Base-by-base conservation (phyloP, 345 rosid genomes). In the Excoecaria cochinchinensis region DNA sequence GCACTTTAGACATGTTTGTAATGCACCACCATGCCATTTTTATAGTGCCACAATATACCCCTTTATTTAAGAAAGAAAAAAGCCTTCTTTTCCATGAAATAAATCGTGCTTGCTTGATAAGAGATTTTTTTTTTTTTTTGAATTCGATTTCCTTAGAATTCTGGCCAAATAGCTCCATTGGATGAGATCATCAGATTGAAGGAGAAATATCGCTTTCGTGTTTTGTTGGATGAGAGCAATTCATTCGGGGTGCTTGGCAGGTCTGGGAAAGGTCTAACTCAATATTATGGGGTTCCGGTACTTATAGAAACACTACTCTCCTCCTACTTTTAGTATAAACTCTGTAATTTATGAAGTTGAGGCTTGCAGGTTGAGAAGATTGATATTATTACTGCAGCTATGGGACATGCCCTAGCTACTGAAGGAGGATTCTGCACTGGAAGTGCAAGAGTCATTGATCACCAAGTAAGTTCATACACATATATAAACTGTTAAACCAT, bases 361-460 rank as follows among this genome's bases (percentile, higher is more conserved):
- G 77, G 39, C 56, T 56, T 81, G 87, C 88, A 96, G 99, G 84
- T 92, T 58, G 98, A 93, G 77, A 96, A 96, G 87, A 90, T 93
- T 80, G 99, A 96, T 85, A 89, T 96, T 78, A 76, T 96, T 80
- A 96, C 97, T 74, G 97, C 98, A 22, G 87, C 93, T 51, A 93
- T 96, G 98, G 99, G 99, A 8, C 98, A 93, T 69, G 91, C 99
- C 39, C 85, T 96, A 80, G 98, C 99, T 36, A 84, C 97, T 5
- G 99, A 93, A 78, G 98, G 99, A 79, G 99, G 99, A 79, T 96
- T 96, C 83, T 96, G 98, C 85, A 96, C 99, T 48, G 99, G 99
- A 61, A 90, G 87, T 78, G 82, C 94, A 55, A 85, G 99, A 77
- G 97, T 93, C 78, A 82, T 90, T 36, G 97, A 91, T 86, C 97